phyloP scores from a whole-genome alignment of 2,329 filamentous ascomycete species.

The Cephalotrichum gorgonifer region DNA sequence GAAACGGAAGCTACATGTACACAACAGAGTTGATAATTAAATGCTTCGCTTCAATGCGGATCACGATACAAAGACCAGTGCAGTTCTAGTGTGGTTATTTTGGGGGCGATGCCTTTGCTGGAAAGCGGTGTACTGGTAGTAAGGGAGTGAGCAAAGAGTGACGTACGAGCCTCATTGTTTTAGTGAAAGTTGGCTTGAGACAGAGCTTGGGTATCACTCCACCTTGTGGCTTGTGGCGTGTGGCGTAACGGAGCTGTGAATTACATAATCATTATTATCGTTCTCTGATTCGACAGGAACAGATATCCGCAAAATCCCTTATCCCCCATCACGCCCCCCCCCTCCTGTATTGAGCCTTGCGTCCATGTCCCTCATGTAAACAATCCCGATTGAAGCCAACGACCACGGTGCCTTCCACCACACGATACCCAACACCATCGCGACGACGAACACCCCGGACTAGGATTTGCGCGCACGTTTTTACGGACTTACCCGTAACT shows the following conservation, averaged over 20 bases:
- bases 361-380: constrained; percentile 11
- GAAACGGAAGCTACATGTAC: constrained; percentile 8
- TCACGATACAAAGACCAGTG: background rate
- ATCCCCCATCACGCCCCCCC: background rate
- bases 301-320: constrained; percentile 1
- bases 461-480: background rate
- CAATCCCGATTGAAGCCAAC: constrained; percentile 5
- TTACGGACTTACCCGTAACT: background rate
- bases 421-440: background rate
- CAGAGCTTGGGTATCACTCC: no score
- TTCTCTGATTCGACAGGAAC: background rate
- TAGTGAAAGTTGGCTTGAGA: no score
- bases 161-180: no score
- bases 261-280: background rate
- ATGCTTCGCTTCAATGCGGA: background rate
- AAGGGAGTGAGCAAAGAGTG: no score
- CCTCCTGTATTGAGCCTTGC: background rate
- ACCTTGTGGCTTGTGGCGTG: no score
- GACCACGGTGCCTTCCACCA: background rate
- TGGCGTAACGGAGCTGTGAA: no score
- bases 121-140: no score
- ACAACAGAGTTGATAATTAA: background rate
- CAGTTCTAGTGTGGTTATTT: background rate
- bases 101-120: no score
- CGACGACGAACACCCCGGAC: background rate